These are phyloP conservation scores for Pichia sp. DNA, from an alignment of 1,139 yeast genomes.

Conservation along the genomic window DNA sequence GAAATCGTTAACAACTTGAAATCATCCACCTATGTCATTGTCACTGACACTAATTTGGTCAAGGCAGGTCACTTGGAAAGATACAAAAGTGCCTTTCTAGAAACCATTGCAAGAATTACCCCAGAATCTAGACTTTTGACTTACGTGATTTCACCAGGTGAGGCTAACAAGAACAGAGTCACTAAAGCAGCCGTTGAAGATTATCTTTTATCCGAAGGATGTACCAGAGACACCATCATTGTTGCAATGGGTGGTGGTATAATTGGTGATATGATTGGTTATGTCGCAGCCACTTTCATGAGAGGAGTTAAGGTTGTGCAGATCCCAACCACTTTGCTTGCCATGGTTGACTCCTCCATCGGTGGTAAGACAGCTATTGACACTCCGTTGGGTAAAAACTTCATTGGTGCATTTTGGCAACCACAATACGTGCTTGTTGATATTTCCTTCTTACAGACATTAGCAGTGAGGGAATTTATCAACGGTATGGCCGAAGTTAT, in stretches of 20 bases:
- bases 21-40: constrained; percentile 87
- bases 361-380: constrained; percentile 99
- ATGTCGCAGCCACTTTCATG: constrained; percentile 98
- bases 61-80: constrained; percentile 52
- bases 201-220: constrained; percentile 73
- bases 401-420: constrained; percentile 97
- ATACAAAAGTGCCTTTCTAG: constrained; percentile 32
- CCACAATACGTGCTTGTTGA: constrained; percentile 87
- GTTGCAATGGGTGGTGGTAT: constrained; percentile 98
- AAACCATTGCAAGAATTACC: constrained; percentile 27
- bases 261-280: constrained; percentile 99
- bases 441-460: constrained; percentile 75
- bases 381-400: constrained; percentile 94
- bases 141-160: constrained; percentile 87
- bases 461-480: constrained; percentile 90
- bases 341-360: constrained; percentile 98
- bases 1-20: constrained; percentile 57
- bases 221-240: constrained; percentile 94
- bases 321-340: constrained; percentile 84
- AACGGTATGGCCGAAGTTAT: constrained; percentile 99
- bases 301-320: constrained; percentile 94
- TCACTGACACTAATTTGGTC: constrained; percentile 80
- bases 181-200: constrained; percentile 95
- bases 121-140: constrained; percentile 56
- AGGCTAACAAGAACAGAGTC: constrained; percentile 77